phyloP scores from a whole-genome alignment of 2,329 filamentous ascomycete genomes.

The Fusarium mundagurra region DNA sequence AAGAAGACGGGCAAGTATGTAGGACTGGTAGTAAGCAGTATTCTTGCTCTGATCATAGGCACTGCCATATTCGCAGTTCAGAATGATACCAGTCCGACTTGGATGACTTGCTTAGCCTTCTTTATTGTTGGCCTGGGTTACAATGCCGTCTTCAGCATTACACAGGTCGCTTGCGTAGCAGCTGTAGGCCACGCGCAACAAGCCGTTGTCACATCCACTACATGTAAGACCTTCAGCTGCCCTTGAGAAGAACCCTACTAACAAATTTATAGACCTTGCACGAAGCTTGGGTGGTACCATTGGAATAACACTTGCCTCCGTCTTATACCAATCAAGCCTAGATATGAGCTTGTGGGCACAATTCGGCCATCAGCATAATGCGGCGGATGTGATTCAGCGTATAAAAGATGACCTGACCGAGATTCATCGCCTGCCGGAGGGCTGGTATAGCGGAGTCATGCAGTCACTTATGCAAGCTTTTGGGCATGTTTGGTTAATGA shows the following conservation, averaged over 20 bases:
- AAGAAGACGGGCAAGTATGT: constrained; percentile 73
- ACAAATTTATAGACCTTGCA: not conserved
- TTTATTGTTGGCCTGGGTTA: constrained; percentile 74
- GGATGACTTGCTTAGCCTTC: constrained; percentile 1
- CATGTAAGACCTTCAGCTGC: not conserved
- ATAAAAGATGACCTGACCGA: not conserved
- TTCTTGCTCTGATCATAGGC: constrained; percentile 51
- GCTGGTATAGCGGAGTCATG: constrained; percentile 6
- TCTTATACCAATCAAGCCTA: constrained; percentile 7
- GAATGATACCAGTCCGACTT: not conserved
- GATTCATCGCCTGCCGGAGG: not conserved
- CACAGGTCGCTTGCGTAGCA: constrained; percentile 1
- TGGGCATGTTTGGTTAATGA: constrained; percentile 3
- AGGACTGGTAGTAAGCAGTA: constrained; percentile 52
- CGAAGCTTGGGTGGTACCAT: constrained; percentile 9
- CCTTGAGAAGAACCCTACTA: not conserved
- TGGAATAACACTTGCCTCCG: constrained; percentile 5
- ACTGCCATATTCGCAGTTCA: constrained; percentile 6
- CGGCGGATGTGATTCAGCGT: not conserved
- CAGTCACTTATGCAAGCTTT: constrained; percentile 12
- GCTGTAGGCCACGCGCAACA: constrained; percentile 4
- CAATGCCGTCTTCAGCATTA: constrained; percentile 68
- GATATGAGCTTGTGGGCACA: not conserved
- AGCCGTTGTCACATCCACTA: constrained; percentile 6
- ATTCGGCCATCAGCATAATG: not conserved